A percentile compares a stretch with the other conserved stretches of the same genome.
These are phyloP conservation scores for Jatropha multifida DNA, from an alignment of 441 rosid genomes.

Conservation along the genomic window DNA sequence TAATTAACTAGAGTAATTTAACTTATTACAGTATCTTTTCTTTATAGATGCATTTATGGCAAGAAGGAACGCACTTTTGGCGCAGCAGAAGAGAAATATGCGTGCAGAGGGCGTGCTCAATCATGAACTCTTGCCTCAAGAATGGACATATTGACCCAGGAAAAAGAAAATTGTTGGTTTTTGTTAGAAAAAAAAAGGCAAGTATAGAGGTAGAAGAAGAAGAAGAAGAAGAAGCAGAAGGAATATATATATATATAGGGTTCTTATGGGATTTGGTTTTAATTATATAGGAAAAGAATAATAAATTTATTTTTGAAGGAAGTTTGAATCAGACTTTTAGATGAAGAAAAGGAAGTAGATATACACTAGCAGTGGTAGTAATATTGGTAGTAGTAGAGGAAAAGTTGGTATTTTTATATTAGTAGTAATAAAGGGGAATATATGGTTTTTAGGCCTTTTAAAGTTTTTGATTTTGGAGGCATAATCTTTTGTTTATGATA, in stretches of 20 bases:
- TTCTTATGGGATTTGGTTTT: not conserved
- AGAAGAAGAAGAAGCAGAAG: too few species aligned
- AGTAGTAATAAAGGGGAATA: constrained; percentile 4
- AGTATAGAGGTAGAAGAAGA: constrained; percentile 2
- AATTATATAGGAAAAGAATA: not conserved
- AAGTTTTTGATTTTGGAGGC: not conserved
- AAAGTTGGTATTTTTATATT: constrained; percentile 1
- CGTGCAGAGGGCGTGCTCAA: constrained; percentile 30
- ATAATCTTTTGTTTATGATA: not conserved
- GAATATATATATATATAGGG: not conserved
- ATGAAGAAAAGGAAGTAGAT: not conserved
- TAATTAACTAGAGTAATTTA: too few species aligned
- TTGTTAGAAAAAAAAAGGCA: constrained; percentile 6
- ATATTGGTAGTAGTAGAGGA: not conserved
- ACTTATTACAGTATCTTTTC: not conserved
- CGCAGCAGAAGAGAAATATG: constrained; percentile 39
- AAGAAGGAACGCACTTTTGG: constrained; percentile 36
- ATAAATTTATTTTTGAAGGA: not conserved
- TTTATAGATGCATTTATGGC: constrained; percentile 44
- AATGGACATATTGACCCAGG: constrained; percentile 55
- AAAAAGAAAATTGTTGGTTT: not conserved
- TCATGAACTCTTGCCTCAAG: constrained; percentile 55
- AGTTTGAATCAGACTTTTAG: constrained; percentile 2
- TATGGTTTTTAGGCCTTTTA: not conserved
- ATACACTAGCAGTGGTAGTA: not conserved